These are phyloP conservation scores for Tranzscheliella williamsii DNA, from an alignment of 1,284 basidiomycete genomes.

Conservation along the genomic window DNA sequence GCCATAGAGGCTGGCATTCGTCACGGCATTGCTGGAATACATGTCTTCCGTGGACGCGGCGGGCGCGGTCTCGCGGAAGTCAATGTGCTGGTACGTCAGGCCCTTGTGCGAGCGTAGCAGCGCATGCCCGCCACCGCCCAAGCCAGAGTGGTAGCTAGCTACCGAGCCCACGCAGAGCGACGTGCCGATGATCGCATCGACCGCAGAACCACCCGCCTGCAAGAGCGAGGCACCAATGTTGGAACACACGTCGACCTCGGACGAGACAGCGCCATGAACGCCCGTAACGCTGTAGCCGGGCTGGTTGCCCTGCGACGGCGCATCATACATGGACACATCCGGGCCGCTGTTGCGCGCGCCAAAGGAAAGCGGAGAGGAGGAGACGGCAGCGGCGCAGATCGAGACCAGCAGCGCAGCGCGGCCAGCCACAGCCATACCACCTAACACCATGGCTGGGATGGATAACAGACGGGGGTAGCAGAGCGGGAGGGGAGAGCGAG, in stretches of 20 bases:
- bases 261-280: constrained; percentile 48
- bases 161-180: constrained; percentile 62
- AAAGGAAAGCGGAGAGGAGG: too few species aligned
- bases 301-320: constrained; percentile 45
- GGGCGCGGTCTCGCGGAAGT: constrained; percentile 63
- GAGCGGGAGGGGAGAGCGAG: too few species aligned
- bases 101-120: constrained; percentile 41
- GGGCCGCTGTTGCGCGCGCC: too few species aligned
- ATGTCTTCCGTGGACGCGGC: constrained; percentile 61
- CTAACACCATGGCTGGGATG: too few species aligned
- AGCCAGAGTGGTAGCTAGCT: constrained; percentile 62
- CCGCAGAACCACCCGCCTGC: constrained; percentile 61
- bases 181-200: constrained; percentile 58
- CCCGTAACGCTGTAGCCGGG: constrained; percentile 36
- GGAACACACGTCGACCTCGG: constrained; percentile 62
- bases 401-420: too few species aligned
- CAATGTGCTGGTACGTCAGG: constrained; percentile 60
- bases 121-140: constrained; percentile 61
- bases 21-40: constrained; percentile 40
- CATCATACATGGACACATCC: constrained; percentile 33
- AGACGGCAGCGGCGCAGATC: too few species aligned
- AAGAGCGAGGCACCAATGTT: constrained; percentile 62
- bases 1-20: constrained; percentile 28
- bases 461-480: too few species aligned
- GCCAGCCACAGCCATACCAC: too few species aligned